Conservation (phyloP, 2,329 filamentous ascomycete genomes). For the Ceratocystis smalleyi region DNA sequence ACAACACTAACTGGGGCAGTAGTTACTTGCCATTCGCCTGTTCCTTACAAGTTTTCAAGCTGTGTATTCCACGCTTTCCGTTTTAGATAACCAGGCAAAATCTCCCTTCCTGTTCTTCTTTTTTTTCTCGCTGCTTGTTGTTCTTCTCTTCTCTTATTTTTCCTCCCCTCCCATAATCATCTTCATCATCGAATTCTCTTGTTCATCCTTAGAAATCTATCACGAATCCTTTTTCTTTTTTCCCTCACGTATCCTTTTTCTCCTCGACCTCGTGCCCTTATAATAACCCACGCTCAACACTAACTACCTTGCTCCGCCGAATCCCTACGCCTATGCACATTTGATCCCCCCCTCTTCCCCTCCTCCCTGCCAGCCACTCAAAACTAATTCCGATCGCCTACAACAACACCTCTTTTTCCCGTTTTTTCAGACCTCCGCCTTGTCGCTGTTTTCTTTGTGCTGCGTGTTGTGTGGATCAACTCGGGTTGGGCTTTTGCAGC, state of each 20-base stretch:
- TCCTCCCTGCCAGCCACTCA: constrained; percentile 6
- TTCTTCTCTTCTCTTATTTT: background rate
- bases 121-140: background rate
- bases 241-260: background rate
- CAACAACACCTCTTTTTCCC: background rate
- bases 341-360: background rate
- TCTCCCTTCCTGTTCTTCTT: background rate
- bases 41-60: background rate
- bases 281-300: background rate
- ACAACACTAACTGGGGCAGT: background rate
- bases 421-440: background rate
- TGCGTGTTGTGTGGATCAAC: background rate
- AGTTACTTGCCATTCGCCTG: background rate
- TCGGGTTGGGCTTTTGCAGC: background rate
- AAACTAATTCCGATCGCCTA: background rate
- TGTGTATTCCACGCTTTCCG: background rate
- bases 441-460: background rate
- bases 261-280: background rate
- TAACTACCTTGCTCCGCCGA: background rate
- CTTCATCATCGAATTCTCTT: background rate
- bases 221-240: background rate
- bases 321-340: background rate
- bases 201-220: constrained; percentile 2
- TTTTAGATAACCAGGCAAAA: background rate
- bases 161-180: background rate